Evolutionary conservation across 306 rosid species (phyloP).

Genomic region (Ormosia semicastrata): DNA sequence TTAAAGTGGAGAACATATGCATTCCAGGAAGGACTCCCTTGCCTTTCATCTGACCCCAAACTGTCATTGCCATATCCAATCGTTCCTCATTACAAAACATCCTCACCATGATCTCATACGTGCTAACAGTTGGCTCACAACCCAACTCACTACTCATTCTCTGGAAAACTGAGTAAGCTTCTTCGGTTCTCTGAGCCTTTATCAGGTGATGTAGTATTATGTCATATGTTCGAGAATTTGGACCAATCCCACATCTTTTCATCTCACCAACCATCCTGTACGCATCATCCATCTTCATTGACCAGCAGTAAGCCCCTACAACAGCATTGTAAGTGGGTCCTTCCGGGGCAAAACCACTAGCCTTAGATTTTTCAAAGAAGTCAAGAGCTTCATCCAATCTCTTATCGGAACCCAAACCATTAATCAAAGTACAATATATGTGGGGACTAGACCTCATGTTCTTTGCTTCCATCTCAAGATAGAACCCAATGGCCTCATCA

Average conservation of each 20-base stretch:
- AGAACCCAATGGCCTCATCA: constrained; percentile 63
- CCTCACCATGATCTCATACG: constrained; percentile 71
- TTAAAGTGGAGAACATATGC: constrained; percentile 77
- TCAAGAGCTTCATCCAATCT: constrained; percentile 71
- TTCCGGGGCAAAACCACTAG: constrained; percentile 55
- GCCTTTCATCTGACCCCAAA: constrained; percentile 75
- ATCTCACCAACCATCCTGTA: constrained; percentile 57
- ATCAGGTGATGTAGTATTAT: constrained; percentile 69
- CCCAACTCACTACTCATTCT: constrained; percentile 52
- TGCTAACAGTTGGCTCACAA: constrained; percentile 72
- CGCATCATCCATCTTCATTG: constrained; percentile 55
- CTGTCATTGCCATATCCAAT: constrained; percentile 57
- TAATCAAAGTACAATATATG: constrained; percentile 73
- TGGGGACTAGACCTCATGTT: constrained; percentile 66
- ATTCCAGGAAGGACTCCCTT: constrained; percentile 74
- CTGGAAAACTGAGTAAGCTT: constrained; percentile 64
- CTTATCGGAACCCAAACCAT: constrained; percentile 73
- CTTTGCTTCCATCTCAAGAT: constrained; percentile 57
- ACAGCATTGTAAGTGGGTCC: constrained; percentile 82
- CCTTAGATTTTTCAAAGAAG: constrained; percentile 54
- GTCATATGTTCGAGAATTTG: constrained; percentile 73
- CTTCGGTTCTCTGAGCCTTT: constrained; percentile 52
- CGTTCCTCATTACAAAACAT: constrained; percentile 70
- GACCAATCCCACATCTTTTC: constrained; percentile 63
- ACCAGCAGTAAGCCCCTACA: constrained; percentile 83